These are phyloP conservation scores for Dendrocalamus sinicus DNA, from an alignment of 176 grass and related monocot genomes.

Conservation along the genomic window DNA sequence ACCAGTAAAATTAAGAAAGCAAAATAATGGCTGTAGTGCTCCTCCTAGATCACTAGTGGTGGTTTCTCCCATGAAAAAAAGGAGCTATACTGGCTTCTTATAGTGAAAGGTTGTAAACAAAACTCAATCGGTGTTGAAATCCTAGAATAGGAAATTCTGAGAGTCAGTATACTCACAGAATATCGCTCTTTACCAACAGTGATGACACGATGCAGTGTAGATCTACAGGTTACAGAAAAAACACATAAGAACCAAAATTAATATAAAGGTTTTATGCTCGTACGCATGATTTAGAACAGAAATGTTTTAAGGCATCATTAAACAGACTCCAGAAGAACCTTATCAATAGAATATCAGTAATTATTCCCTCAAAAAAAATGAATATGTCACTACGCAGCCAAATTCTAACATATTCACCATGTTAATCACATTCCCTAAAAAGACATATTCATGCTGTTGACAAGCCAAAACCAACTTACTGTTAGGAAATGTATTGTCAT, in stretches of 20 bases:
- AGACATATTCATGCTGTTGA: constrained; percentile 13
- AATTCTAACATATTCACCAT: constrained; percentile 11
- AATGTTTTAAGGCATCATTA: background rate
- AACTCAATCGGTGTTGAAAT: background rate
- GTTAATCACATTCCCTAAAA: background rate
- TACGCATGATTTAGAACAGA: background rate
- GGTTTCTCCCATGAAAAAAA: too few relatives aligned
- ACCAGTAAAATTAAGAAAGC: too few relatives aligned
- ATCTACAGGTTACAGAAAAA: constrained; percentile 54
- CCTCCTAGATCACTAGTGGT: too few relatives aligned
- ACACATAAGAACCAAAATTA: constrained; percentile 18
- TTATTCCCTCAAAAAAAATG: background rate
- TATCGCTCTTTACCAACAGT: background rate
- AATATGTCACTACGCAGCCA: background rate
- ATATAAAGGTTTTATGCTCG: background rate
- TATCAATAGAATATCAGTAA: background rate
- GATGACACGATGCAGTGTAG: constrained; percentile 74
- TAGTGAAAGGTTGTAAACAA: background rate
- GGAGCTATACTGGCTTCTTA: background rate
- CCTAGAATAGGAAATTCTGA: background rate
- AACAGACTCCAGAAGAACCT: constrained; percentile 7
- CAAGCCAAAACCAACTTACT: constrained; percentile 9
- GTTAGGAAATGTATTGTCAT: background rate
- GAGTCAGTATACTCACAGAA: background rate
- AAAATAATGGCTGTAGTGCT: too few relatives aligned